Evolutionary conservation across 225 moss, liverwort and hornwort genomes (phyloP), one percentile per base, ranked within the genome.

Genomic region (Pseudoscleropodium purum): DNA sequence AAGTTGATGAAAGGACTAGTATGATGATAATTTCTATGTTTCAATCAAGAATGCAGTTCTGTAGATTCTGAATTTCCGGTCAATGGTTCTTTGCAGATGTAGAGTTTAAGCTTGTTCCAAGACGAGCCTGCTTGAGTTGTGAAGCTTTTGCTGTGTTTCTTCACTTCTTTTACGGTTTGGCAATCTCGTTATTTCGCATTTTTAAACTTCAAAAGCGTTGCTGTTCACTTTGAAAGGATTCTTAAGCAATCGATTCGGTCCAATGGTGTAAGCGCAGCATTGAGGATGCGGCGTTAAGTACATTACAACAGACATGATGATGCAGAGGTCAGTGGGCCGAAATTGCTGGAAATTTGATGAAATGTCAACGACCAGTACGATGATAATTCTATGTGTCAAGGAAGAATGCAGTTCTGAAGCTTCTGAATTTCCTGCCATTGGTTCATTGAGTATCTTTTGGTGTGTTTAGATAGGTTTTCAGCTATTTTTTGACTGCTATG

Each of bases 301-400:
- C 69, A 90, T 75, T 81, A 73, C 83, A 75, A 54, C 63, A 86
- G 85, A 81, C 57, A 87, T 77, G 86, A 90, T 86, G 92, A 87
- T 88, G 88, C 90, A 88, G 83, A 93, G 93, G 89, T 93, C 54
- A 87, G 87, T 91, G 19, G 75, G 21, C 27, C 36, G 59, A 51
- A 65, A 36, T 79, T 73, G 65, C 24, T 23, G 76, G 56, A 69
- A 69, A 43, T 43, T 34, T 30, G 85, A 41, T 72, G 31, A 16
- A 60, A 87, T 87, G 47, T 77, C 64, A 77, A 63, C 63, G n/a
- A 77, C 51, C 49, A 57, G 56, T 41, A n/a, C 24, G n/a, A 81
- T 88, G 73, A 82, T 88, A 36, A 39, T 34, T 69, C 33, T 33
- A n/a, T 60, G 70, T 54, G 41, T 69, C 62, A 43, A 80, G 61